These are phyloP conservation scores for Climacium dendroides DNA, from an alignment of 225 moss, liverwort and hornwort genomes.

Conservation along the genomic window DNA sequence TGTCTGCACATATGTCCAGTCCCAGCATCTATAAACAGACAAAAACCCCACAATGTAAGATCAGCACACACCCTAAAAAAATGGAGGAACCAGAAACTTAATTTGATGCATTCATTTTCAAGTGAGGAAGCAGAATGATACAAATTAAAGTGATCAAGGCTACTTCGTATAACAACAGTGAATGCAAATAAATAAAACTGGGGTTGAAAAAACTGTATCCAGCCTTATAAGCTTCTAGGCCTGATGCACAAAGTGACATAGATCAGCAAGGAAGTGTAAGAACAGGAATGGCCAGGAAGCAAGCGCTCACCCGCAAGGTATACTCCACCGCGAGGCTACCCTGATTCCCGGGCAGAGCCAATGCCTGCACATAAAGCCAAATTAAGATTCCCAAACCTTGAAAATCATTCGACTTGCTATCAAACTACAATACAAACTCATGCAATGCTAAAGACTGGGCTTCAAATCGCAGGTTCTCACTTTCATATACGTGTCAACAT, in stretches of 20 bases:
- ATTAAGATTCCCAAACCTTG: neutral
- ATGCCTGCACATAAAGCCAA: constrained; percentile 7
- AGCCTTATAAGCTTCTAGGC: neutral
- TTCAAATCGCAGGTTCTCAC: neutral
- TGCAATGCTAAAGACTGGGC: neutral
- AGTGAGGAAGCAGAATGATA: neutral
- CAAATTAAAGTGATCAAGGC: neutral
- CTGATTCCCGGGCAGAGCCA: constrained; percentile 11
- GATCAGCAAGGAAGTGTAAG: neutral
- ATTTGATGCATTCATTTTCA: neutral
- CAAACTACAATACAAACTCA: neutral
- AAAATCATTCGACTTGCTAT: neutral
- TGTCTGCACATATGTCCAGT: constrained; percentile 43
- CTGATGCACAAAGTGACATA: neutral
- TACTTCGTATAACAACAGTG: neutral
- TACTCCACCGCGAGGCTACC: constrained; percentile 37
- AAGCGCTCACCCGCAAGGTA: constrained; percentile 25
- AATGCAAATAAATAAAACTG: neutral
- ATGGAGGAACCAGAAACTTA: neutral
- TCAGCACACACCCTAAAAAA: neutral
- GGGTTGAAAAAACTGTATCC: neutral
- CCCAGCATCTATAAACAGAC: constrained; percentile 28
- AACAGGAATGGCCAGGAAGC: neutral
- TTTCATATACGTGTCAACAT: constrained; percentile 47
- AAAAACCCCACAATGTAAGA: neutral